Evolutionary conservation across 129 eudicot species (phyloP), one percentile per base, ranked within the genome.

Genomic region (Chrysanthemum seticuspe): DNA sequence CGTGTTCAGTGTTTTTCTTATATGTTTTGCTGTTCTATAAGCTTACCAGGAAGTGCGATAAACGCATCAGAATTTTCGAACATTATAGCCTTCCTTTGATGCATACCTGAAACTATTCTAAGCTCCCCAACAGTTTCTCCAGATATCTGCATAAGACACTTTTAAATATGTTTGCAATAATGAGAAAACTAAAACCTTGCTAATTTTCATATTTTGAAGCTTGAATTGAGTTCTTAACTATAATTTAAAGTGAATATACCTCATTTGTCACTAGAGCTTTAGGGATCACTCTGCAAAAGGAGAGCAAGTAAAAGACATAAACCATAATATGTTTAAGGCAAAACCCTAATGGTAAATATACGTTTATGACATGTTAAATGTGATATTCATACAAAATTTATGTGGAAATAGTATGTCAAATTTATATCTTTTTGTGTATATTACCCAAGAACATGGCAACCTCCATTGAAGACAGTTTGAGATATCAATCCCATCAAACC

Each of bases 391-490:
- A 9, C 5, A 64, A 15, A n/a, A 6, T 1, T 36, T 31, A n/a
- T n/a, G 25, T n/a, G 62, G 9, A 57, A 13, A 57, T 1, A 16
- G 8, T 54, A 18, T 56, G 13, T 56, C 21, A 18, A 56, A 16
- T 56, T 36, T 56, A 13, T 57, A 57, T 57, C 3, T 57, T 57
- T 7, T 57, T 57, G 25, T 19, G 60, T 19, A 14, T 19, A 40
- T 29, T 84, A 89, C 96, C 96, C 96, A 58, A 89, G 81, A 73
- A 89, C 96, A 86, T 82, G 89, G 61, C 87, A 69, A 58, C 96
- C 96, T 16, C 96, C 96, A 56, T 77, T 74, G 68, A 65, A 80
- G 27, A 89, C 96, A 79, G 91, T 62, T 78, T 72, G 74, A 58
- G 96, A 86, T 21, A 89, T 64, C 73, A 89, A 71, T 13, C 96